Base-by-base conservation (phyloP, 352 stramenopile genomes). In the Globisporangium mamillatum region DNA sequence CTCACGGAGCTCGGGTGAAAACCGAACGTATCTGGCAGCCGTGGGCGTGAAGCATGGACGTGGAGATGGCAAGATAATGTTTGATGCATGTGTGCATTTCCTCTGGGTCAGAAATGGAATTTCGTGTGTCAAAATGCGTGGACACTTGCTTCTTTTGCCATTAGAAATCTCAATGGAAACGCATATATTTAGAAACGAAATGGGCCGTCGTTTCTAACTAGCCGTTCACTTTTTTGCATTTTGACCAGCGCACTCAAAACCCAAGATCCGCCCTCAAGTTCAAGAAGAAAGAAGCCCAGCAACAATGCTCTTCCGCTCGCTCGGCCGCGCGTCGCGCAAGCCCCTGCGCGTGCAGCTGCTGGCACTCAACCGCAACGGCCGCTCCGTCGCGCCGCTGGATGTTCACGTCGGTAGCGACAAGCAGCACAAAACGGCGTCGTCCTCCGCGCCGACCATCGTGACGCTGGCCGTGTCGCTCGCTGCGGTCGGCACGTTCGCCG, bases 321-420 rank as follows among this genome's bases (percentile, higher is more conserved):
- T 71, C 52, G 66, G 66, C 41, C 59, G 59, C 52, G 66, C 66
- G 27, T 67, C 66, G 5, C 60, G 66, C 38, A 71, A 71, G 53
- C 66, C 66, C 4, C 66, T 71, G 66, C 66, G 66, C 66, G 66
- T 71, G 52, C 66, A 71, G 66, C 46, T 71, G 27, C 60, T 67
- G 8, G 66, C 54, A 1, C 36, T 71, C 20, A 27, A 34, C 60
- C 59, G 59, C 60, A 67, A 71, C 53, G 66, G 66, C 27, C 66
- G 66, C 66, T 55, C 59, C 27, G 27, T 41, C 53, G 44, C 59
- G n/a, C 66, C 66, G 4, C 36, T 71, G 36, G 66, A 67, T 38
- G 60, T 71, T 36, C 25, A 67, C 38, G 53, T 52, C 20, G 3
- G 12, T 14, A 20, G 34, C 1, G 18, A 57, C 25, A 34, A 57